These are phyloP conservation scores for Nepenthes gracilis DNA, from an alignment of 148 eudicot species.

Conservation along the genomic window DNA sequence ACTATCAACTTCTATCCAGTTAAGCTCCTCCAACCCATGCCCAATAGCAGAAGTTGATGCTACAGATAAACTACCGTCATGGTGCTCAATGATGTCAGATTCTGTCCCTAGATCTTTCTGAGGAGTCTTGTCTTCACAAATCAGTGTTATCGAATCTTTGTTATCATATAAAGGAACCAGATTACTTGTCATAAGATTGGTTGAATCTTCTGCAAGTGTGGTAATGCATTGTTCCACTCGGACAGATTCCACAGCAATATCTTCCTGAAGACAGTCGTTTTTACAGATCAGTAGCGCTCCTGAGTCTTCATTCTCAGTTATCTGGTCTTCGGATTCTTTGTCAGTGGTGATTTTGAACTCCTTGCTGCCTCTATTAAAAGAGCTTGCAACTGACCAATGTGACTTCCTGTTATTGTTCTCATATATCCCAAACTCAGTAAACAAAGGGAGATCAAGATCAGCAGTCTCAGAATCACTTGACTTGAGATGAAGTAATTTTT, in stretches of 20 bases:
- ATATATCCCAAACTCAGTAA: slow-evolving; percentile 14
- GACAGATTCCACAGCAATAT: slow-evolving; percentile 1
- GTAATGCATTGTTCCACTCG: neutral
- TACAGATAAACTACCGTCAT: slow-evolving; percentile 2
- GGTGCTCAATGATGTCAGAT: slow-evolving; percentile 12
- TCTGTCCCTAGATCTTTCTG: slow-evolving; percentile 17
- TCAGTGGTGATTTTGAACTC: slow-evolving; percentile 50
- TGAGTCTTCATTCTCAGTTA: neutral
- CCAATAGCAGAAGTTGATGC: slow-evolving; percentile 21
- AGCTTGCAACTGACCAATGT: slow-evolving; percentile 8
- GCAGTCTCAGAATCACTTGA: slow-evolving; percentile 24
- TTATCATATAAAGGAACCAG: neutral
- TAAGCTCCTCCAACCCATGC: slow-evolving; percentile 29
- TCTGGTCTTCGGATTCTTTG: slow-evolving; percentile 42
- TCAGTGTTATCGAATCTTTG: slow-evolving; percentile 7
- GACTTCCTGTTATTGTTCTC: slow-evolving; percentile 16
- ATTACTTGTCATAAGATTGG: neutral
- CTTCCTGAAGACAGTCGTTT: slow-evolving; percentile 12
- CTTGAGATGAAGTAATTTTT: slow-evolving; percentile 21
- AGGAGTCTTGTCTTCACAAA: slow-evolving; percentile 14
- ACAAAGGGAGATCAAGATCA: slow-evolving; percentile 22
- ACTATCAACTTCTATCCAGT: slow-evolving; percentile 22
- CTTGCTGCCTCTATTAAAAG: slow-evolving; percentile 6
- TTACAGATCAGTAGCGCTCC: slow-evolving; percentile 15
- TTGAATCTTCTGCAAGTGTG: neutral